These are phyloP conservation scores for Beta lomatogona DNA, from an alignment of 179 eudicot species.

Conservation along the genomic window DNA sequence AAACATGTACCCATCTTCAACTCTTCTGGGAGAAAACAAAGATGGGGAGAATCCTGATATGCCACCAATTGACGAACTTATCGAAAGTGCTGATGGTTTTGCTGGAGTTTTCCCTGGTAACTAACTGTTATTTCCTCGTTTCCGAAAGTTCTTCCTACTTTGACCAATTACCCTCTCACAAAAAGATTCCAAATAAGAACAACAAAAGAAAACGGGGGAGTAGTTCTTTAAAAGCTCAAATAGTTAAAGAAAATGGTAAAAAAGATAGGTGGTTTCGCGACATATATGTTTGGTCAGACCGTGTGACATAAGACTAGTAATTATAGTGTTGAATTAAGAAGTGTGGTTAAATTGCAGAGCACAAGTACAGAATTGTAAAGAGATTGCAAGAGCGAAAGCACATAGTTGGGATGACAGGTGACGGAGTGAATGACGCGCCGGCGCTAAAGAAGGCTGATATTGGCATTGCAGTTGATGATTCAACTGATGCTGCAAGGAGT, in stretches of 20 bases:
- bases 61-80: conserved; percentile 40
- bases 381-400: conserved; percentile 45
- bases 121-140: too few species aligned
- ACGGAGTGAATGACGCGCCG: conserved; percentile 54
- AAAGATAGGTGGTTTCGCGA: too few species aligned
- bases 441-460: conserved; percentile 50
- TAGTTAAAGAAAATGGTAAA: too few species aligned
- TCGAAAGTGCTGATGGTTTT: conserved; percentile 48
- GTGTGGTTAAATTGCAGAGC: conserved; percentile 26
- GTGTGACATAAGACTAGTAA: background rate
- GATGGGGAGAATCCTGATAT: conserved; percentile 22
- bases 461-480: conserved; percentile 37
- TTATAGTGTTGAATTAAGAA: background rate
- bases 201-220: too few species aligned
- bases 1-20: conserved; percentile 51
- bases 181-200: too few species aligned
- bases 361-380: conserved; percentile 47
- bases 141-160: too few species aligned
- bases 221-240: too few species aligned
- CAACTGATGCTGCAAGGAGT: conserved; percentile 48
- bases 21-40: conserved; percentile 31
- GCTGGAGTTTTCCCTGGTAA: conserved; percentile 56
- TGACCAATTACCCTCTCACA: too few species aligned
- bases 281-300: too few species aligned
- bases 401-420: conserved; percentile 55